Conservation (phyloP, 1,139 yeast species). For the Wickerhamomyces sp. region DNA sequence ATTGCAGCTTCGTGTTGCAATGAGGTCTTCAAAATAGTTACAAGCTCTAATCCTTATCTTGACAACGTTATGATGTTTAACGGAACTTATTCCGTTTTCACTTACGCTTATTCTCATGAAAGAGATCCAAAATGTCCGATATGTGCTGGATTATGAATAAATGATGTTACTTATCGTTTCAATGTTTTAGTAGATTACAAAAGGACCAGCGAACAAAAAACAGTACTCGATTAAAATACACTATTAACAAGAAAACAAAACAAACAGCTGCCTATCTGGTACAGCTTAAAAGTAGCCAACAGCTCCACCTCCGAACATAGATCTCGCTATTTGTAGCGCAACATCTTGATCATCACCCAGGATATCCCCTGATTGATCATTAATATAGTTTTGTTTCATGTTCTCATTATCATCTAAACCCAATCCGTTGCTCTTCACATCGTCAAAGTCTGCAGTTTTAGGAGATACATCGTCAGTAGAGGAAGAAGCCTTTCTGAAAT, state of each 20-base stretch:
- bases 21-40: conserved; percentile 76
- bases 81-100: conserved; percentile 73
- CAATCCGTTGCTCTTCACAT: background rate
- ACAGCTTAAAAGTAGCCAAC: background rate
- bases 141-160: conserved; percentile 46
- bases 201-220: conserved; percentile 1
- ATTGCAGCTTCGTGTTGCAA: conserved; percentile 90
- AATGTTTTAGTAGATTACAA: no score
- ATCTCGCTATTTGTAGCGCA: conserved; percentile 22
- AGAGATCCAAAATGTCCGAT: conserved; percentile 65
- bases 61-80: conserved; percentile 86
- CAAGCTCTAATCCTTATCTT: conserved; percentile 62
- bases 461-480: conserved; percentile 21
- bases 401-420: background rate
- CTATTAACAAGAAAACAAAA: background rate
- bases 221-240: background rate
- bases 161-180: no score
- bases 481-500: background rate
- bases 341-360: conserved; percentile 13
- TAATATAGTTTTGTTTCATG: background rate
- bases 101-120: conserved; percentile 64
- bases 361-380: no score
- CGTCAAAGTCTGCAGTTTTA: conserved; percentile 9
- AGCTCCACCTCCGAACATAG: conserved; percentile 22
- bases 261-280: background rate